Percentiles rank a stretch among this genome's conserved stretches.
Evolutionary conservation across 148 eudicot genomes (phyloP).

Genomic region (Rhododendron molle): DNA sequence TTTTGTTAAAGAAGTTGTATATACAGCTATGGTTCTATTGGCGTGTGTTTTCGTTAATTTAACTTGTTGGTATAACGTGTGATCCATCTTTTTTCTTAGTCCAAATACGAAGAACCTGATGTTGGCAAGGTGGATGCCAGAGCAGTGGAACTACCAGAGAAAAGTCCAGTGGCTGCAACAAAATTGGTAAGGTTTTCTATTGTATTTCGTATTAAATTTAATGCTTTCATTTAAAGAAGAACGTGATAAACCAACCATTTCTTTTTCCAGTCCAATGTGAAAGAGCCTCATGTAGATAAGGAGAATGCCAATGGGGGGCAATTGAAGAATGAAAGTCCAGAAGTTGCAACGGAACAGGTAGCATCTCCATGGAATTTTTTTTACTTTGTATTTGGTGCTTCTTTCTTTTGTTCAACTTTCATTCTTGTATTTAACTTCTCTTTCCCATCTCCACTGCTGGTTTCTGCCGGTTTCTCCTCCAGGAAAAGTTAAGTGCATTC

Average conservation of each 20-base stretch:
- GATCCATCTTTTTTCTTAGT: background rate
- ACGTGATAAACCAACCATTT: background rate
- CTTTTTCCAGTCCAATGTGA: too few species aligned
- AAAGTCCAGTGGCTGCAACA: background rate
- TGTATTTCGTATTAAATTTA: background rate
- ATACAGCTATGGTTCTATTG: too few species aligned
- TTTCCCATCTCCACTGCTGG: too few species aligned
- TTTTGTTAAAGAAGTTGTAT: too few species aligned
- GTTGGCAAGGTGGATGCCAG: background rate
- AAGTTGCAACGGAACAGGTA: conserved; percentile 9
- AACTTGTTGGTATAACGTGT: background rate
- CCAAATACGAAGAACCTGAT: background rate
- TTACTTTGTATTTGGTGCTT: background rate
- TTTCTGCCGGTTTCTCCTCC: too few species aligned
- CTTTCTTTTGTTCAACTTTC: background rate
- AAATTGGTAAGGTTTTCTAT: conserved; percentile 4
- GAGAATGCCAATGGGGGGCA: too few species aligned
- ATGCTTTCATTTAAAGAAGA: background rate
- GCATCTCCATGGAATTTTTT: background rate
- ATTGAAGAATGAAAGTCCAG: background rate
- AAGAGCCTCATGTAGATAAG: too few species aligned
- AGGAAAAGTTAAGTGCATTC: too few species aligned
- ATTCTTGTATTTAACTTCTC: background rate
- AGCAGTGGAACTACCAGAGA: background rate
- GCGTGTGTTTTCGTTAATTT: too few species aligned